A percentile compares a stretch with the other conserved stretches of the same genome.
Conservation (phyloP, 768 basidiomycete genomes). For the Naematelia aurantialba region DNA sequence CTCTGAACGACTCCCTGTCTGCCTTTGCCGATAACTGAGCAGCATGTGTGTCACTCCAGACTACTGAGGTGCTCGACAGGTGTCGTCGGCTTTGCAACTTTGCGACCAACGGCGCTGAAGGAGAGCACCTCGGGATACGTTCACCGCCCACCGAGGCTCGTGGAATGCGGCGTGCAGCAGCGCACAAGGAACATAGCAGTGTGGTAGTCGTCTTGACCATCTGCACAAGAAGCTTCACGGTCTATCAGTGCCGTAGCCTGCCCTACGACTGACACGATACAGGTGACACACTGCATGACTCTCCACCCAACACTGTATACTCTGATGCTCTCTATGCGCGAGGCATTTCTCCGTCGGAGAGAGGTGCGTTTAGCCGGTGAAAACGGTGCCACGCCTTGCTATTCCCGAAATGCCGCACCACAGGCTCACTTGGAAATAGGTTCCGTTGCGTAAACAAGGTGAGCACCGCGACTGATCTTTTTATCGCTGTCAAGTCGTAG, state of each 20-base stretch:
- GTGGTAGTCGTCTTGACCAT: not conserved
- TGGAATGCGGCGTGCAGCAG: not conserved
- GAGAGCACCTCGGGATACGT: not conserved
- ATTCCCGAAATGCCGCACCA: not conserved
- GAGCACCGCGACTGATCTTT: constrained; percentile 33
- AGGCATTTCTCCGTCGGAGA: not conserved
- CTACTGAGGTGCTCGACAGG: not conserved
- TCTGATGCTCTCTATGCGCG: too few species aligned
- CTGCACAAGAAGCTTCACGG: not conserved
- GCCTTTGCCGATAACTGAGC: constrained; percentile 2
- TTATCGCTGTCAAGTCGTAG: not conserved
- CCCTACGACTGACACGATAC: too few species aligned
- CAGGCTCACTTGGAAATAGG: not conserved
- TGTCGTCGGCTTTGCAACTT: not conserved
- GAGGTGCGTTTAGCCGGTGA: not conserved
- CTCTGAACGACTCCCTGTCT: constrained; percentile 28
- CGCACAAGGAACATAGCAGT: not conserved
- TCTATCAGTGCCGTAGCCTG: too few species aligned
- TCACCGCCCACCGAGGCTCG: not conserved
- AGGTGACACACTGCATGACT: not conserved
- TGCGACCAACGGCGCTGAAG: not conserved
- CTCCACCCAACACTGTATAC: not conserved
- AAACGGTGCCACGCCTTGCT: constrained; percentile 2
- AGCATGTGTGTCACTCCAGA: not conserved
- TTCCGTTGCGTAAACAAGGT: constrained; percentile 27